Conservation (phyloP, 2,329 filamentous ascomycete species). For the Tolypocladium ophioglossoides region DNA sequence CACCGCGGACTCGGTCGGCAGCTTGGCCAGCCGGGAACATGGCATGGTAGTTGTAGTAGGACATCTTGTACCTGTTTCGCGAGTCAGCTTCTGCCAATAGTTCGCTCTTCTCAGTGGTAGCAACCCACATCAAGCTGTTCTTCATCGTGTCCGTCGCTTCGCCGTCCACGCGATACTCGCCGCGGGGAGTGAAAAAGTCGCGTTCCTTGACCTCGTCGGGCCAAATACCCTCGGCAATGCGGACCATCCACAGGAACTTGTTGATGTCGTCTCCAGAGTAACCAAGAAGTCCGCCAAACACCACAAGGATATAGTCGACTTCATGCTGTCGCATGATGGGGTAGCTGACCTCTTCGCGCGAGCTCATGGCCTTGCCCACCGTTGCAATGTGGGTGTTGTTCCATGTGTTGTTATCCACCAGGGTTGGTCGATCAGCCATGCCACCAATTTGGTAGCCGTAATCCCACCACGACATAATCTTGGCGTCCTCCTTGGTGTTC, state of each 20-base stretch:
- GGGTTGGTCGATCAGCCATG: constrained; percentile 93
- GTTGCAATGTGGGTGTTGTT: constrained; percentile 99
- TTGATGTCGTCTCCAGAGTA: constrained; percentile 99
- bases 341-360: constrained; percentile 93
- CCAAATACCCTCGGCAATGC: constrained; percentile 98
- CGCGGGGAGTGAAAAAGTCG: constrained; percentile 85
- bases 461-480: constrained; percentile 99
- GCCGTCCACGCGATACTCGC: constrained; percentile 93
- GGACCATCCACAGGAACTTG: constrained; percentile 99
- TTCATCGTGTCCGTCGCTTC: constrained; percentile 93
- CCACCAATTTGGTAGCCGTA: constrained; percentile 99
- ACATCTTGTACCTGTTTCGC: constrained; percentile 90
- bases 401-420: constrained; percentile 99
- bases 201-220: constrained; percentile 98
- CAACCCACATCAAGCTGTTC: constrained; percentile 91
- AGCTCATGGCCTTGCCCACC: constrained; percentile 98
- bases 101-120: neutral
- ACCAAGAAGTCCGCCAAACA: constrained; percentile 89
- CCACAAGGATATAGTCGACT: constrained; percentile 95
- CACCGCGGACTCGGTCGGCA: constrained; percentile 76
- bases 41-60: constrained; percentile 92
- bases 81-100: constrained; percentile 12
- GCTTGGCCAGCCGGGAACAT: constrained; percentile 91
- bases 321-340: constrained; percentile 97
- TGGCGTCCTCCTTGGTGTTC: constrained; percentile 89